phyloP scores from a whole-genome alignment of 164 flowering plant genomes.

The Vitis rupestris region DNA sequence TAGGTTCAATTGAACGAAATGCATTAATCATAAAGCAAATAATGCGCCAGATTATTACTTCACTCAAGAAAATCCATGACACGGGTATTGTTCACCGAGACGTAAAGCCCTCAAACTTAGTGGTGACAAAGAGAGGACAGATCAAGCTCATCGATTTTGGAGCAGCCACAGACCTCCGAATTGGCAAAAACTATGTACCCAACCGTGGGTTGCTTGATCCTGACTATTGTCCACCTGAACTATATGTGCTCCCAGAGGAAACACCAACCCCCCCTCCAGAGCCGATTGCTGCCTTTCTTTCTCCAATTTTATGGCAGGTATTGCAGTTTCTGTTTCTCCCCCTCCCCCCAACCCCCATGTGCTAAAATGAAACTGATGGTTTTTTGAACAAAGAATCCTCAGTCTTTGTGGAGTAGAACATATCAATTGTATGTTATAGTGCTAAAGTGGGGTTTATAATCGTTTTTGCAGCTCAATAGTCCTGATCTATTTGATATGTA shows the following conservation, averaged over 20 bases:
- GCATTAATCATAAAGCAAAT: constrained; percentile 94
- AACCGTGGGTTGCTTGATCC: constrained; percentile 78
- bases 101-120: constrained; percentile 94
- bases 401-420: no score
- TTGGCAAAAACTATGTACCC: constrained; percentile 91
- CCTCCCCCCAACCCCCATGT: neutral
- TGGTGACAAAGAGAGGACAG: constrained; percentile 83
- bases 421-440: neutral
- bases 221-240: constrained; percentile 92
- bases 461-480: constrained; percentile 75
- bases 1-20: constrained; percentile 59
- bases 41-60: constrained; percentile 89
- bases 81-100: constrained; percentile 96
- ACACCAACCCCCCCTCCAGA: constrained; percentile 97
- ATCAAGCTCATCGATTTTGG: constrained; percentile 98
- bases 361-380: neutral
- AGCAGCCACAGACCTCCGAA: constrained; percentile 92
- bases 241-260: constrained; percentile 92
- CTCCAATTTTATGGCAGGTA: constrained; percentile 97
- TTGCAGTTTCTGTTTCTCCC: neutral
- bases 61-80: constrained; percentile 87
- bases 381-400: no score
- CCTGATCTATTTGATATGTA: constrained; percentile 98
- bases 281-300: constrained; percentile 89
- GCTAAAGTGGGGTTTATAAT: constrained; percentile 8